A percentile compares a stretch with the other conserved stretches of the same genome.
Conservation (phyloP, 164 flowering plant species). For the Stephania yunnanensis region DNA sequence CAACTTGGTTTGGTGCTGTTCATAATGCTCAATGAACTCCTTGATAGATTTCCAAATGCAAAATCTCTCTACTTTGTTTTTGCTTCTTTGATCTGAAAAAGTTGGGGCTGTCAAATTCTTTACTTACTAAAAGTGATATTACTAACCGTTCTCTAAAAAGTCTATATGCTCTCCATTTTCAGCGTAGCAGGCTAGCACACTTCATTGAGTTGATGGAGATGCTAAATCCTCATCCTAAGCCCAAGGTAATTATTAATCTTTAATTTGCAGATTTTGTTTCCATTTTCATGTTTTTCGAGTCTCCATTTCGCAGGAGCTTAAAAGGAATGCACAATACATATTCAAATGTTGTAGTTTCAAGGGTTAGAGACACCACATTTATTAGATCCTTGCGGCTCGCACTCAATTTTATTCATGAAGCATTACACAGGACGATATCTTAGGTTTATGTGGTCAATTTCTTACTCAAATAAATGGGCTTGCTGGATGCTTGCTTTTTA, state of each 20-base stretch:
- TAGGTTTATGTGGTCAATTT: neutral
- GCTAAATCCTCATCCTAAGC: slow-evolving; percentile 72
- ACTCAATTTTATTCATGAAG: neutral
- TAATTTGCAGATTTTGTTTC: neutral
- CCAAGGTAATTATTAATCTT: slow-evolving; percentile 42
- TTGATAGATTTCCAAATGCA: neutral
- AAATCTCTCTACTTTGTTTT: neutral
- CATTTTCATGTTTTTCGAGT: neutral
- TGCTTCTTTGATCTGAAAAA: neutral
- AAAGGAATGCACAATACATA: neutral
- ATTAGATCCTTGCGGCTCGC: neutral
- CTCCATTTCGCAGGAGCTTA: neutral
- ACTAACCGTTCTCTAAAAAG: neutral
- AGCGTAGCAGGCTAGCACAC: slow-evolving; percentile 79
- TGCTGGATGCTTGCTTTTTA: neutral
- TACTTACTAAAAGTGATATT: too few relatives aligned
- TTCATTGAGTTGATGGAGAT: slow-evolving; percentile 90
- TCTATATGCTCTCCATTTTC: neutral
- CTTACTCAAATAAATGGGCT: too few relatives aligned
- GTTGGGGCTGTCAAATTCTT: neutral
- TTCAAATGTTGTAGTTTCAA: neutral
- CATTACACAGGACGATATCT: too few relatives aligned
- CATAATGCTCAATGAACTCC: neutral
- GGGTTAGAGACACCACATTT: too few relatives aligned
- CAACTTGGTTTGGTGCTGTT: neutral